Percentiles rank a stretch among this genome's conserved stretches.
phyloP scores from a whole-genome alignment of 345 rosid species.

The Syzygium aromaticum region DNA sequence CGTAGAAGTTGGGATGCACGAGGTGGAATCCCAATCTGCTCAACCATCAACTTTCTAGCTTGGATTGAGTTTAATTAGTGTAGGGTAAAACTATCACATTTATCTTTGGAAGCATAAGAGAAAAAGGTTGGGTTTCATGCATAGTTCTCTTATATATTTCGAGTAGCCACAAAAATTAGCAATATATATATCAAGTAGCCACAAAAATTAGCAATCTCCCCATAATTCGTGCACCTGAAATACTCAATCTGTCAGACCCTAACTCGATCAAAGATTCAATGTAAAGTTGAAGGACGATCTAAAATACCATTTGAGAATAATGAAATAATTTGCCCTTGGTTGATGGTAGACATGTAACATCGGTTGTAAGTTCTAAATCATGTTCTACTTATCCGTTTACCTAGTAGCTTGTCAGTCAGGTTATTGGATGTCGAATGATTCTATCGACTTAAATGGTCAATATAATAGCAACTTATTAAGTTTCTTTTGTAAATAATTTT shows the following conservation, averaged over 20 bases:
- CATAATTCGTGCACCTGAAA: neutral
- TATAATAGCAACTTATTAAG: accelerated
- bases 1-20: neutral
- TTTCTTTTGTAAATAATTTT: neutral
- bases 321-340: neutral
- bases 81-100: neutral
- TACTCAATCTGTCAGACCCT: neutral
- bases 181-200: neutral
- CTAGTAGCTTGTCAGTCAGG: neutral
- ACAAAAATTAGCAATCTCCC: neutral
- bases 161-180: neutral
- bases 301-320: neutral
- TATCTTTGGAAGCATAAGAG: neutral
- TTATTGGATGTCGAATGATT: neutral
- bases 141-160: neutral
- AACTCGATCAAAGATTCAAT: no score
- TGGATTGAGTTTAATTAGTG: neutral
- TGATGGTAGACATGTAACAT: neutral
- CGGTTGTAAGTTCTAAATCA: neutral
- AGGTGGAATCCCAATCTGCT: neutral
- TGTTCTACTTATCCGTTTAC: neutral
- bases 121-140: neutral
- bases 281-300: no score
- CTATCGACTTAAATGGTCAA: no score
- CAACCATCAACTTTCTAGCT: neutral